Percentiles rank a stretch among this genome's conserved stretches.
Evolutionary conservation across 1,284 basidiomycete species (phyloP).

Genomic region (Pascua guehoae): DNA sequence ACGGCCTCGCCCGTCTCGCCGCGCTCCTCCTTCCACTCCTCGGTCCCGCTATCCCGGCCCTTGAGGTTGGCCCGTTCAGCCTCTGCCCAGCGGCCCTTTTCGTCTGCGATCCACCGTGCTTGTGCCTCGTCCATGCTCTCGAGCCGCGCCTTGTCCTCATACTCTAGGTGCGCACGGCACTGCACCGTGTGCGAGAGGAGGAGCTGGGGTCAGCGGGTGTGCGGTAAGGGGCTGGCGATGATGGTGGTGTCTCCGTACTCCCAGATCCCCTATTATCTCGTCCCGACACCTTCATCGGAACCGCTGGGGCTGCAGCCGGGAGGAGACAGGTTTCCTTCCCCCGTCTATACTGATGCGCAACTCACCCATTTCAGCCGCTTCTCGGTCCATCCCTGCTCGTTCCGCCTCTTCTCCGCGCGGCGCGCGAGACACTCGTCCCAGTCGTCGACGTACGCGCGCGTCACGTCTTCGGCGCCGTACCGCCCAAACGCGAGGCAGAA

Average conservation of each 20-base stretch:
- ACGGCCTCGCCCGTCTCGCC: constrained; percentile 35
- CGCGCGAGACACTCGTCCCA: constrained; percentile 32
- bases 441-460: constrained; percentile 49
- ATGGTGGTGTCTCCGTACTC: too few species aligned
- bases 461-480: constrained; percentile 51
- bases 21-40: constrained; percentile 49
- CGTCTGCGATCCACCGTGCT: constrained; percentile 36
- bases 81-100: constrained; percentile 25
- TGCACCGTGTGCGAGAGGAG: constrained; percentile 25
- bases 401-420: constrained; percentile 1
- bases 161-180: constrained; percentile 7
- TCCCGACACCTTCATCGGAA: too few species aligned
- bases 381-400: constrained; percentile 28
- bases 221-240: too few species aligned
- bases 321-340: too few species aligned
- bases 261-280: too few species aligned
- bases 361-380: constrained; percentile 36
- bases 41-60: constrained; percentile 47
- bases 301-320: too few species aligned
- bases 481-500: constrained; percentile 51
- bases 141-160: constrained; percentile 18
- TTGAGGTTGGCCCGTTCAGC: constrained; percentile 33
- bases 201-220: constrained; percentile 17
- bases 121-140: constrained; percentile 42
- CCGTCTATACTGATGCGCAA: not conserved